Evolutionary conservation across 83 land plant species (phyloP).

Genomic region (Picea engelmannii): DNA sequence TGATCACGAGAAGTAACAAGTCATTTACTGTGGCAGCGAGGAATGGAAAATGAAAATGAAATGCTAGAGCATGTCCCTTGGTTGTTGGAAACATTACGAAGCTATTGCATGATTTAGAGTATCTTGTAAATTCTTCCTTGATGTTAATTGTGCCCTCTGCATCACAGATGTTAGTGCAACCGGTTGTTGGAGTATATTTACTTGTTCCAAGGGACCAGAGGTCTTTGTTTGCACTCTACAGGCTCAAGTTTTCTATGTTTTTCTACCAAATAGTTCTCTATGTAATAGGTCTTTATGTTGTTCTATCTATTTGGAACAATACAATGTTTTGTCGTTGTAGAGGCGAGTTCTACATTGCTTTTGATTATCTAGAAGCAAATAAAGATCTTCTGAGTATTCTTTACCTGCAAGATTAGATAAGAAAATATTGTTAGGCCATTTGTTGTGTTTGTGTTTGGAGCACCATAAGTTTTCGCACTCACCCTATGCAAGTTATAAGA

Average conservation of each 20-base stretch:
- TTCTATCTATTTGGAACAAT: conserved; percentile 46
- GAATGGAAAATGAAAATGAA: too few species aligned
- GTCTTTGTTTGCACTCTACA: conserved; percentile 73
- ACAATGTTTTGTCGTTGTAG: too few species aligned
- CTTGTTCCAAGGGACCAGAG: conserved; percentile 79
- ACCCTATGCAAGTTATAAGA: conserved; percentile 25
- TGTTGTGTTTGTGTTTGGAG: conserved; percentile 49
- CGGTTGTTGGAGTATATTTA: conserved; percentile 64
- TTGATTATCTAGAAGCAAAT: too few species aligned
- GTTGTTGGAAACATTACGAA: too few species aligned
- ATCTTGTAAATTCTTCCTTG: too few species aligned
- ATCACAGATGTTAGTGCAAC: conserved; percentile 73
- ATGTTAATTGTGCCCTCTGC: too few species aligned
- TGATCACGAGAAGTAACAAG: too few species aligned
- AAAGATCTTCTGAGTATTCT: background rate
- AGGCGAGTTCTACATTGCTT: too few species aligned
- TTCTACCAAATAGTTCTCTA: too few species aligned
- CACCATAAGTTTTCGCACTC: conserved; percentile 20
- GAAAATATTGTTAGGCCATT: conserved; percentile 48
- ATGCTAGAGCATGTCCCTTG: too few species aligned
- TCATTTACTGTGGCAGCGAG: too few species aligned
- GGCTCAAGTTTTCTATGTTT: conserved; percentile 72
- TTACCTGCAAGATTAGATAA: conserved; percentile 40
- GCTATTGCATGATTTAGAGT: too few species aligned
- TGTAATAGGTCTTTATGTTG: conserved; percentile 64